These are phyloP conservation scores for Penicillium frequentans DNA, from an alignment of 2,329 filamentous ascomycete species.

Conservation along the genomic window DNA sequence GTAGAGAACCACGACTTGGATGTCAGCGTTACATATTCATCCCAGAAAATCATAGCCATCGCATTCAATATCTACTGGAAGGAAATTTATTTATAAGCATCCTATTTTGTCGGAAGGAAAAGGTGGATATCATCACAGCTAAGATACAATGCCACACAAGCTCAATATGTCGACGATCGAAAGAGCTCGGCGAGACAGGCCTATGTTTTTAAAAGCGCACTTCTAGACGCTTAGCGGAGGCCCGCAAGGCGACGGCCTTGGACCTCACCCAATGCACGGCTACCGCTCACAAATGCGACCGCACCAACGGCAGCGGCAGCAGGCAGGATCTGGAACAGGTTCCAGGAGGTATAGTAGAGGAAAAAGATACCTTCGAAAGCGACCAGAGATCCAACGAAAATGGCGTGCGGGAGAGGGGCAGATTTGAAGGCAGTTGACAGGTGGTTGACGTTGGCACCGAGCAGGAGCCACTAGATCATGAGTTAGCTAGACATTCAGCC, in stretches of 20 bases:
- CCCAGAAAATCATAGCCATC: background rate
- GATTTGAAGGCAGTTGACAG: slow-evolving; percentile 70
- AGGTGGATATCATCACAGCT: slow-evolving; percentile 15
- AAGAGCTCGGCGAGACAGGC: background rate
- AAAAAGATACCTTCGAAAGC: slow-evolving; percentile 91
- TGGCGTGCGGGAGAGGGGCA: slow-evolving; percentile 75
- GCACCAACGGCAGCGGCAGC: slow-evolving; percentile 66
- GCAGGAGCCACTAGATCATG: slow-evolving; percentile 65
- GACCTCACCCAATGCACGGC: slow-evolving; percentile 87
- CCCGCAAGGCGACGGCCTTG: slow-evolving; percentile 83
- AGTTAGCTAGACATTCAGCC: slow-evolving; percentile 7
- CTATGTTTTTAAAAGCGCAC: background rate
- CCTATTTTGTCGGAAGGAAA: background rate
- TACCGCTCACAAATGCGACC: slow-evolving; percentile 81
- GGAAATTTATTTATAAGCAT: background rate
- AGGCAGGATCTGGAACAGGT: slow-evolving; percentile 83
- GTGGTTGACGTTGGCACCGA: slow-evolving; percentile 83
- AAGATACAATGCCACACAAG: slow-evolving; percentile 14
- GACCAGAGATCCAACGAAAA: slow-evolving; percentile 85
- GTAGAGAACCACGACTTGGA: background rate
- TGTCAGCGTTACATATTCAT: background rate
- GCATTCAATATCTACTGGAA: background rate
- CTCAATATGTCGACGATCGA: background rate
- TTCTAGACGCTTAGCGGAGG: slow-evolving; percentile 46
- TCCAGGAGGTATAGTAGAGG: slow-evolving; percentile 91